Percentiles rank a stretch among this genome's conserved stretches.
Conservation (phyloP, 495 filamentous ascomycete genomes). For the Penicillium cinerascens region DNA sequence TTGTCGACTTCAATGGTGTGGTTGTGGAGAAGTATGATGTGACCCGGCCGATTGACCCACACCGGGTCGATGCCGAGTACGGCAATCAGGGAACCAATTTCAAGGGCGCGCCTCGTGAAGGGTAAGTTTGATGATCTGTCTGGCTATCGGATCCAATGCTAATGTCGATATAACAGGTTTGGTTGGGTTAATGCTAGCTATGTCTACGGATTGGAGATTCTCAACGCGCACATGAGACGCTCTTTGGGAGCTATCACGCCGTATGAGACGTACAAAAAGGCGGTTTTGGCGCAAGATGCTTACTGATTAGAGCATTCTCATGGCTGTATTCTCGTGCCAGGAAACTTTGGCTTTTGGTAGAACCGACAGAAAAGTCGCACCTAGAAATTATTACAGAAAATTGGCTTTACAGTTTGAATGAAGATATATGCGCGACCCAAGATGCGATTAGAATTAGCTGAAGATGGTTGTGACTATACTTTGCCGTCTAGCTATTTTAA, state of each 20-base stretch:
- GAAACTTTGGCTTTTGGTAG: not conserved
- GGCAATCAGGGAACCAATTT: constrained; percentile 94
- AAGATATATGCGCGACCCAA: not conserved
- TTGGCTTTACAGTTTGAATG: not conserved
- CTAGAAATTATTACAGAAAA: not conserved
- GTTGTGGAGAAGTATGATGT: constrained; percentile 99
- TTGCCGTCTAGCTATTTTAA: too few species aligned
- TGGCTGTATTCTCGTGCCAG: not conserved
- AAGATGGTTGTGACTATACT: too few species aligned
- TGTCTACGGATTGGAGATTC: constrained; percentile 79
- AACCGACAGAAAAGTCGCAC: not conserved
- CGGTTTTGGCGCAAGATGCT: constrained; percentile 31
- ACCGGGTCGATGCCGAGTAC: constrained; percentile 93
- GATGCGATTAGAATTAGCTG: too few species aligned
- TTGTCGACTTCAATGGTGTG: constrained; percentile 95
- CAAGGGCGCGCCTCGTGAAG: constrained; percentile 90
- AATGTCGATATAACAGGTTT: constrained; percentile 58
- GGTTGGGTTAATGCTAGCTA: constrained; percentile 99
- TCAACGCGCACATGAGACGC: constrained; percentile 79
- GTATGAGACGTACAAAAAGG: constrained; percentile 63
- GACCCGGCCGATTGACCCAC: constrained; percentile 79
- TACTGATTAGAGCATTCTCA: constrained; percentile 8
- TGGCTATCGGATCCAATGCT: constrained; percentile 10
- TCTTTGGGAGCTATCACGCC: constrained; percentile 80
- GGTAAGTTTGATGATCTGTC: constrained; percentile 56